Percentiles rank a stretch among this genome's conserved stretches.
Conservation (phyloP, 768 basidiomycete genomes). For the Dacryopinax primogenitus region DNA sequence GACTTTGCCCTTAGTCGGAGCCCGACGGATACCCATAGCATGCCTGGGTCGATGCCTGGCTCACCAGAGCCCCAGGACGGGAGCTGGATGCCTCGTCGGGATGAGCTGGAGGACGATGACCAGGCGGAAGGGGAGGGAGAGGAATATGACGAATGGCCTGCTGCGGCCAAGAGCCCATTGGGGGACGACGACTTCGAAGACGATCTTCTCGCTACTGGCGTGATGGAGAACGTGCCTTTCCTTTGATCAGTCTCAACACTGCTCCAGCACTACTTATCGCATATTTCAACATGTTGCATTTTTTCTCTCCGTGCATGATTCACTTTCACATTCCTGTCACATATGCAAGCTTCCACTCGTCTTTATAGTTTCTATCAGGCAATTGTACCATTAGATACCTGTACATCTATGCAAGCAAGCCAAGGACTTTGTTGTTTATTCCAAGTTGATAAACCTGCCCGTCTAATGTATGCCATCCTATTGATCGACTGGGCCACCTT, state of each 20-base stretch:
- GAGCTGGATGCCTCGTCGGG: slow-evolving; percentile 12
- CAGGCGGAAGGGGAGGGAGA: slow-evolving; percentile 36
- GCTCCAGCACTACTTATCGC: not conserved
- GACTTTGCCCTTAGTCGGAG: slow-evolving; percentile 11
- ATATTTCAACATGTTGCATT: not conserved
- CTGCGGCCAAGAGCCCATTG: not conserved
- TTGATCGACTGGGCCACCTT: not conserved
- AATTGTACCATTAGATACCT: not conserved
- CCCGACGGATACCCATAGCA: slow-evolving; percentile 43
- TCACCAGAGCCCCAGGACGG: slow-evolving; percentile 22
- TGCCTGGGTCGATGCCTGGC: slow-evolving; percentile 64
- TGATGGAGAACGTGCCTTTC: slow-evolving; percentile 70
- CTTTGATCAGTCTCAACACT: slow-evolving; percentile 26
- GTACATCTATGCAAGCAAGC: slow-evolving; percentile 6
- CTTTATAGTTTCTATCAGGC: not conserved
- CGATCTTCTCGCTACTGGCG: slow-evolving; percentile 62
- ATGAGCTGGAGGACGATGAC: slow-evolving; percentile 24
- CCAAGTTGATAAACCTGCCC: not conserved
- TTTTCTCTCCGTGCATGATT: not conserved
- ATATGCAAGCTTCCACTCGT: not conserved
- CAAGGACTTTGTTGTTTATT: not conserved
- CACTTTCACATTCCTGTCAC: not conserved
- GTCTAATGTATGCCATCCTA: not conserved
- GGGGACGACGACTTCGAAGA: slow-evolving; percentile 68
- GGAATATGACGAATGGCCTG: slow-evolving; percentile 34